Conservation (phyloP, 2,329 filamentous ascomycete species). For the Talaromyces sp. region DNA sequence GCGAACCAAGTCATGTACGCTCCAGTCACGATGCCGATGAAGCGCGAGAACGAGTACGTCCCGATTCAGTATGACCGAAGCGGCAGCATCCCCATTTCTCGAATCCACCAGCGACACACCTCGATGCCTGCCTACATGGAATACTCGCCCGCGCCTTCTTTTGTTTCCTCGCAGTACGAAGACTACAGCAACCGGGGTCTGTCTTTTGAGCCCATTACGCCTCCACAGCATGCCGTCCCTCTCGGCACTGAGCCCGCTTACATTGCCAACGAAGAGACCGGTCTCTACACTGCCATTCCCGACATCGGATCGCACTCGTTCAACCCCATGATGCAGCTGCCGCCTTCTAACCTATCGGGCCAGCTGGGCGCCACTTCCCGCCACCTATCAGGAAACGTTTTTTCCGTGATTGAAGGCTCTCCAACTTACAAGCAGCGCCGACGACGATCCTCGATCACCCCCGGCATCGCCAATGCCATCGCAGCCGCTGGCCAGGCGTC, state of each 20-base stretch:
- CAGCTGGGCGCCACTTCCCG: constrained; percentile 71
- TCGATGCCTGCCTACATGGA: constrained; percentile 99
- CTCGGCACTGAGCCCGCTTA: constrained; percentile 88
- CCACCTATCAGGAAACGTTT: constrained; percentile 70
- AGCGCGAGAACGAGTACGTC: constrained; percentile 80
- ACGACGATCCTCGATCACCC: constrained; percentile 86
- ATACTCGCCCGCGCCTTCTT: constrained; percentile 95
- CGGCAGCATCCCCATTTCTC: constrained; percentile 63
- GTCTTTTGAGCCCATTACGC: constrained; percentile 94
- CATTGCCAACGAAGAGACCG: constrained; percentile 96
- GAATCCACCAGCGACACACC: constrained; percentile 84
- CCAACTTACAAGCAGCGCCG: constrained; percentile 98
- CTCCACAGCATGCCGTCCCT: constrained; percentile 80
- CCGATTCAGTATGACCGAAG: constrained; percentile 89
- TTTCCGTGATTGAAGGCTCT: constrained; percentile 94
- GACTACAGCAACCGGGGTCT: constrained; percentile 96
- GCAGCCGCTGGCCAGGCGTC: constrained; percentile 49
- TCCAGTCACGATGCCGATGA: constrained; percentile 70
- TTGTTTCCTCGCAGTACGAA: constrained; percentile 97
- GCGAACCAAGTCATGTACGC: constrained; percentile 66
- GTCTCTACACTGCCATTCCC: constrained; percentile 89
- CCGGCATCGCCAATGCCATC: constrained; percentile 68
- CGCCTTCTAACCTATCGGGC: constrained; percentile 75
- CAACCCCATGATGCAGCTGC: constrained; percentile 86
- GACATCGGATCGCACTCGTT: constrained; percentile 72